Conservation (phyloP, 805 yeast genomes). For the Myxozyma nipponensis region DNA sequence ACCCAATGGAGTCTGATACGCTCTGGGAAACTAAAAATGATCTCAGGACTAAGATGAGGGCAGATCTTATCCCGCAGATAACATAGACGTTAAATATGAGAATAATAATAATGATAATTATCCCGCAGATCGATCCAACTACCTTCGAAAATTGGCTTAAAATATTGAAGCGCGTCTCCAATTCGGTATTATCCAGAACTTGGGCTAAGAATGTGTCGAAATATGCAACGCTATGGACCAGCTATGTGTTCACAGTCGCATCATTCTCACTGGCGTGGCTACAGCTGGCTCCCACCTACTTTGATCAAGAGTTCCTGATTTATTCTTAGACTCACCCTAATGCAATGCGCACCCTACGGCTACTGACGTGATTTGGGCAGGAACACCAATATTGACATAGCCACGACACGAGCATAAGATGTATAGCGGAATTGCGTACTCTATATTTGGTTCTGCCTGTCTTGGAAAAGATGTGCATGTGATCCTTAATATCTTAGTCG, state of each 20-base stretch:
- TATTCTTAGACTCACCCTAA: constrained; percentile 38
- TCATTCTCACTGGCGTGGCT: constrained; percentile 37
- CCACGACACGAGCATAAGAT: constrained; percentile 35
- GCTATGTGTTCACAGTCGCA: constrained; percentile 28
- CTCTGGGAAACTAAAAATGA: not conserved
- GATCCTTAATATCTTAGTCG: constrained; percentile 23
- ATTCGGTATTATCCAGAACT: constrained; percentile 34
- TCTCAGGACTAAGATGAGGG: too few relatives aligned
- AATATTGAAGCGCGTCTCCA: constrained; percentile 32
- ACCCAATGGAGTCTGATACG: constrained; percentile 1
- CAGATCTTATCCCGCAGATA: not conserved
- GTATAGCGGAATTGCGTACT: constrained; percentile 36
- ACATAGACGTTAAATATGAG: too few relatives aligned
- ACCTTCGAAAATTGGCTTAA: constrained; percentile 33
- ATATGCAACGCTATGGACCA: constrained; percentile 34
- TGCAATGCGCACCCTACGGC: constrained; percentile 40
- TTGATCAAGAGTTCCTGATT: constrained; percentile 35
- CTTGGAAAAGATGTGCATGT: not conserved
- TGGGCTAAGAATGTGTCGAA: constrained; percentile 30
- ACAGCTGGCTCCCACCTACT: constrained; percentile 34
- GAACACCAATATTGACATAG: constrained; percentile 36
- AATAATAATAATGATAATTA: too few relatives aligned
- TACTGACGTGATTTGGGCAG: constrained; percentile 37
- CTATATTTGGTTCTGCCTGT: constrained; percentile 31
- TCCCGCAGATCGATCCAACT: constrained; percentile 34